phyloP scores from a whole-genome alignment of 1,284 basidiomycete genomes.

The Naganishia cerealis region DNA sequence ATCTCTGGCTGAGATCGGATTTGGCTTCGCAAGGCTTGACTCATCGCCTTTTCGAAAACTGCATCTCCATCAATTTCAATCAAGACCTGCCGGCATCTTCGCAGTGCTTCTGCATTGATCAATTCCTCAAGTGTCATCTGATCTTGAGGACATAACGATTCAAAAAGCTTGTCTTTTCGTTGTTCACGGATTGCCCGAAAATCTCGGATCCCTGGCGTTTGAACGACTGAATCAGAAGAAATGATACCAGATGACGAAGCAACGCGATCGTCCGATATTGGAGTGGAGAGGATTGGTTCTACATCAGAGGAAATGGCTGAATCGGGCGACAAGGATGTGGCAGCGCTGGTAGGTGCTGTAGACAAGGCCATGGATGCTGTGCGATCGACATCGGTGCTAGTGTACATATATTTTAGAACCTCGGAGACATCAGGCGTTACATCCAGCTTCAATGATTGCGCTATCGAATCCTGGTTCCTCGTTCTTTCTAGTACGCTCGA shows the following conservation, averaged over 20 bases:
- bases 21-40: slow-evolving; percentile 4
- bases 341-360: not conserved
- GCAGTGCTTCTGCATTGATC: slow-evolving; percentile 4
- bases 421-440: not conserved
- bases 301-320: not conserved
- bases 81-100: slow-evolving; percentile 21
- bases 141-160: not conserved
- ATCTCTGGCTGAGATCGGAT: not conserved
- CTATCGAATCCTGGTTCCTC: not conserved
- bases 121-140: slow-evolving; percentile 4
- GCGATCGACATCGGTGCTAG: not conserved
- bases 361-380: not conserved
- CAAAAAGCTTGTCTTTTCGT: not conserved
- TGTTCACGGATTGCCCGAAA: not conserved
- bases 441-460: not conserved
- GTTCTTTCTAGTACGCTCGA: not conserved
- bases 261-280: too few relatives aligned
- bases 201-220: not conserved
- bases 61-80: slow-evolving; percentile 16
- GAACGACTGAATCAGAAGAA: not conserved
- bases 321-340: not conserved
- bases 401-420: not conserved
- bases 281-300: not conserved
- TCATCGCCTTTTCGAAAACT: slow-evolving; percentile 22
- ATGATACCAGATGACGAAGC: not conserved